phyloP scores from a whole-genome alignment of 208 protist genomes.

The Leishmania major region DNA sequence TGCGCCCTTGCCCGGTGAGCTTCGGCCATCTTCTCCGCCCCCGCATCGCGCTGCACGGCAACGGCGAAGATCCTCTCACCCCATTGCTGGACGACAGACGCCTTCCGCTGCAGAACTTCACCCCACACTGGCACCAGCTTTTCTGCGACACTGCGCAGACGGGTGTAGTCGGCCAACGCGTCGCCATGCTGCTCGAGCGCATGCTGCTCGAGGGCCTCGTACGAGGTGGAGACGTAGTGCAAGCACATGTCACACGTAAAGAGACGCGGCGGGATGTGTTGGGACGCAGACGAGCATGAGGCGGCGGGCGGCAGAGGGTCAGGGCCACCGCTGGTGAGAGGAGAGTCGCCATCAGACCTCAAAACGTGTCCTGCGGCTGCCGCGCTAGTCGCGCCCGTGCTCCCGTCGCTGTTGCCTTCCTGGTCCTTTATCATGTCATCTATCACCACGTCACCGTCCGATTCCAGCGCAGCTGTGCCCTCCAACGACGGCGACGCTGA shows the following conservation, averaged over 20 bases:
- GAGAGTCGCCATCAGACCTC: not conserved
- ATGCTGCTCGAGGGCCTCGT: conserved; percentile 57
- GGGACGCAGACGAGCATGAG: not conserved
- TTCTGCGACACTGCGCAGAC: conserved; percentile 41
- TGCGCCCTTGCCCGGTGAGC: conserved; percentile 82
- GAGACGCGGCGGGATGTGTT: conserved; percentile 11
- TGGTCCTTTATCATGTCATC: not conserved
- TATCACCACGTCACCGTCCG: not conserved
- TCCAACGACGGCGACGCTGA: not conserved
- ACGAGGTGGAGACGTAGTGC: conserved; percentile 47
- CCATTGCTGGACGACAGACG: conserved; percentile 35
- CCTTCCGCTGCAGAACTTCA: conserved; percentile 39
- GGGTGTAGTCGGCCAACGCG: conserved; percentile 55
- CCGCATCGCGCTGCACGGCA: conserved; percentile 74
- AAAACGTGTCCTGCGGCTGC: not conserved
- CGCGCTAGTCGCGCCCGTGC: not conserved
- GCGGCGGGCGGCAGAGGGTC: not conserved
- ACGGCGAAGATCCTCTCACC: conserved; percentile 62
- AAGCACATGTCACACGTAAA: conserved; percentile 83
- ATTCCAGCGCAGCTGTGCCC: not conserved
- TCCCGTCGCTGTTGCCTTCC: not conserved
- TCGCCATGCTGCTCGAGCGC: conserved; percentile 55
- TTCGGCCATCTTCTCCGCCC: conserved; percentile 71
- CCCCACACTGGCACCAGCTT: conserved; percentile 61
- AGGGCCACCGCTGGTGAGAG: conserved; percentile 6